phyloP scores from a whole-genome alignment of 169 alveolate species.

The Plasmodium fragile region DNA sequence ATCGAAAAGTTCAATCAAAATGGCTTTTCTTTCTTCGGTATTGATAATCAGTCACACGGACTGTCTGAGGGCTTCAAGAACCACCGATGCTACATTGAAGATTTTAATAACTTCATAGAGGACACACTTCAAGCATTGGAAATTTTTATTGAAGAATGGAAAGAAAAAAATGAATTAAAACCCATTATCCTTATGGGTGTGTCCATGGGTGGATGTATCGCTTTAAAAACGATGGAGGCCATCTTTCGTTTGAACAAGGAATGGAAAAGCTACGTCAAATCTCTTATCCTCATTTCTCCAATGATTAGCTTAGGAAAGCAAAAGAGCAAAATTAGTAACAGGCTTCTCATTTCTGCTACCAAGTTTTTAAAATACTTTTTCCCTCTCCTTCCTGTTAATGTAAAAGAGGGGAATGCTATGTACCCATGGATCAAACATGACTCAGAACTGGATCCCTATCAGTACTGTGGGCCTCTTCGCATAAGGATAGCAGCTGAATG shows the following conservation, averaged over 20 bases:
- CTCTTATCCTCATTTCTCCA: slow-evolving; percentile 34
- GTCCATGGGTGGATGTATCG: slow-evolving; percentile 73
- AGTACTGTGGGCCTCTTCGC: slow-evolving; percentile 42
- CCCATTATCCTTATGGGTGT: slow-evolving; percentile 61
- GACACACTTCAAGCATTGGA: slow-evolving; percentile 82
- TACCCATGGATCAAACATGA: slow-evolving; percentile 59
- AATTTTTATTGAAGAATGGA: slow-evolving; percentile 72
- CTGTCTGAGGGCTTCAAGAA: slow-evolving; percentile 79
- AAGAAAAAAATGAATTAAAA: slow-evolving; percentile 49
- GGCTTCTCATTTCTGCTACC: slow-evolving; percentile 26
- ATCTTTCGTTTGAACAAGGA: slow-evolving; percentile 32
- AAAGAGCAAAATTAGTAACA: slow-evolving; percentile 38
- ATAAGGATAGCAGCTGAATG: slow-evolving; percentile 31
- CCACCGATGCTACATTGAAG: slow-evolving; percentile 71
- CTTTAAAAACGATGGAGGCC: slow-evolving; percentile 37
- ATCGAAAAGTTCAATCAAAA: slow-evolving; percentile 78
- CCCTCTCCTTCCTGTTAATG: slow-evolving; percentile 50
- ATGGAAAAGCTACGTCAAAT: slow-evolving; percentile 49
- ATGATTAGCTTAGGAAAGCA: slow-evolving; percentile 70
- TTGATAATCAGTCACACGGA: slow-evolving; percentile 84
- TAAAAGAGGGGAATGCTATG: slow-evolving; percentile 37
- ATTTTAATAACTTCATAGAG: slow-evolving; percentile 70
- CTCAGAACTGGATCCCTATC: slow-evolving; percentile 37
- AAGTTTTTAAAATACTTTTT: slow-evolving; percentile 35
- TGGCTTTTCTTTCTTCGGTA: slow-evolving; percentile 78